These are phyloP conservation scores for Ilex aquifolium DNA, from an alignment of 257 asterid species.

Conservation along the genomic window DNA sequence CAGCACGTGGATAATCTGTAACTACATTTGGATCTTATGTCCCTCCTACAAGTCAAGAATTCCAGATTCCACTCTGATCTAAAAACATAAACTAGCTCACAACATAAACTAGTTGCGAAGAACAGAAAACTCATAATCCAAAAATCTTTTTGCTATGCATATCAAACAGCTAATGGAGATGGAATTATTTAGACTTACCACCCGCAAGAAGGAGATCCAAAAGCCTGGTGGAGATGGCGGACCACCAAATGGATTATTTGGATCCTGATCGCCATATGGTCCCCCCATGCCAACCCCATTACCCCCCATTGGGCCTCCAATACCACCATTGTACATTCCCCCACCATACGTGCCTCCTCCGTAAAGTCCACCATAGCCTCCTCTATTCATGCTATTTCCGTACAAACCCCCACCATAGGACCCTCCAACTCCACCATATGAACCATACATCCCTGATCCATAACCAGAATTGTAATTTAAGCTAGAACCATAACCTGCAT, in stretches of 20 bases:
- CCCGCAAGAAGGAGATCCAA: conserved; percentile 89
- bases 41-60: too few relatives aligned
- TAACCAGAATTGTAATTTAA: not conserved
- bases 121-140: too few relatives aligned
- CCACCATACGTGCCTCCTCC: conserved; percentile 74
- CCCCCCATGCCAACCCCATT: conserved; percentile 80
- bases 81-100: too few relatives aligned
- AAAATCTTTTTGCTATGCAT: too few relatives aligned
- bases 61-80: too few relatives aligned
- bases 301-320: conserved; percentile 69
- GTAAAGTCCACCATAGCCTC: conserved; percentile 74
- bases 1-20: too few relatives aligned
- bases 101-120: too few relatives aligned
- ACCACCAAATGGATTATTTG: conserved; percentile 84
- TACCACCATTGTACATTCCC: conserved; percentile 68
- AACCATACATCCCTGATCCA: not conserved
- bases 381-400: conserved; percentile 81
- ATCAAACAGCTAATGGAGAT: too few relatives aligned
- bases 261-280: conserved; percentile 81
- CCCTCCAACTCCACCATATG: conserved; percentile 3
- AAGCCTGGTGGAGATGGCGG: conserved; percentile 85
- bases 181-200: conserved; percentile 44
- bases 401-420: conserved; percentile 69
- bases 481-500: conserved; percentile 1
- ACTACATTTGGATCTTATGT: too few relatives aligned